Evolutionary conservation across 805 yeast species (phyloP).

Genomic region (Pichia cephalocereana): DNA sequence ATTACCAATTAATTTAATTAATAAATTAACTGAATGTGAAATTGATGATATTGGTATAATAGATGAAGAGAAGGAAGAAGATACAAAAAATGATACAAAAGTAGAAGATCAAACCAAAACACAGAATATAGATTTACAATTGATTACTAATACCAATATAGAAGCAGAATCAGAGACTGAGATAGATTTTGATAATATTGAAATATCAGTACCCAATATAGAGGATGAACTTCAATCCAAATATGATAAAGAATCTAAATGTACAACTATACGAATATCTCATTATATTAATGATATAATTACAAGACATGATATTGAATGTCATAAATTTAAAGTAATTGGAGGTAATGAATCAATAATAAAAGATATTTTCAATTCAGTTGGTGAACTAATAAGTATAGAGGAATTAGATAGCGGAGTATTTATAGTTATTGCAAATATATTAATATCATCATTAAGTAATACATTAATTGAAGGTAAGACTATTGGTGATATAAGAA

Average conservation of each 20-base stretch:
- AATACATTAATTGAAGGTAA: constrained; percentile 20
- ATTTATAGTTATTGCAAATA: constrained; percentile 1
- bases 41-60: background rate
- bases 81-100: background rate
- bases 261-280: constrained; percentile 2
- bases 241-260: too few relatives aligned
- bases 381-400: constrained; percentile 6
- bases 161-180: too few relatives aligned
- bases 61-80: background rate
- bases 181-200: background rate
- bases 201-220: background rate
- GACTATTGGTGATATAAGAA: background rate
- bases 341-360: background rate
- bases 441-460: constrained; percentile 2
- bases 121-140: too few relatives aligned
- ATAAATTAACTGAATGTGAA: background rate
- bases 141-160: too few relatives aligned
- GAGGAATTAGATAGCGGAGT: background rate
- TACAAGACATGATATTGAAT: constrained; percentile 7
- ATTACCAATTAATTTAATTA: background rate
- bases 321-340: background rate
- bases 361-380: constrained; percentile 5
- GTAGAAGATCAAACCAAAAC: background rate
- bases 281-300: constrained; percentile 11
- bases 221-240: too few relatives aligned